Base-by-base conservation (phyloP, 192 early-diverging fungal species). In the Podila verticillata region DNA sequence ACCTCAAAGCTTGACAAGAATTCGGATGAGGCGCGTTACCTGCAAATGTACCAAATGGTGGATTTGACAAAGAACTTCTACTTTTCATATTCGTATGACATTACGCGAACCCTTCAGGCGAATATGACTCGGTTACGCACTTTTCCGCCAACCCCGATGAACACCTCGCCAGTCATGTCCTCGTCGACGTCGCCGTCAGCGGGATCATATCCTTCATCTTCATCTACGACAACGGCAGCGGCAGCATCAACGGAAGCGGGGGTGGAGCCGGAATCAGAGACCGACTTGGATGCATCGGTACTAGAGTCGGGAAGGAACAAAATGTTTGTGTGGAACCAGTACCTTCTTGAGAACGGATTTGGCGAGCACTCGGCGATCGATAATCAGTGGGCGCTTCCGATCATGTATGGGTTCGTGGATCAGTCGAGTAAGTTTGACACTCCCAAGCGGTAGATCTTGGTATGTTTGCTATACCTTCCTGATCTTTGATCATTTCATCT, bases 261-360 rank as follows among this genome's bases (percentile, higher is more conserved):
- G 20, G 36, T 19, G 51, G 51, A 24, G 7, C 7, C 51, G 30
- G 32, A 17, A 0, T 12, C 3, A 0, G 39, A 44, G 17, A 15
- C 12, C 12, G 39, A 44, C 17, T 44, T 44, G 4, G 39, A 17
- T 2, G 39, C 39, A 44, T 44, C 39, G 39, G 39, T 1, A 7
- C 39, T 44, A 17, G 39, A 44, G 39, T 44, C 39, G 13, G 72
- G 58, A 58, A 78, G 89, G 70, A 94, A 96, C 66, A 87, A 90
- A 32, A 97, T 98, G 94, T 98, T 99, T 88, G 91, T 97, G 17
- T 99, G 97, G 97, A 99, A 98, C 84, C 86, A 92, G 75, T 90
- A 91, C 70, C 81, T 95, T 20, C 73, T 95, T 22, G 80, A 87
- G 59, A 81, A 82, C 26, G 93, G 88, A 4, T 94, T 95, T 71